Percentiles rank a stretch among this genome's conserved stretches.
Evolutionary conservation across 1,284 basidiomycete species (phyloP).

Genomic region (Fistulina hepatica): DNA sequence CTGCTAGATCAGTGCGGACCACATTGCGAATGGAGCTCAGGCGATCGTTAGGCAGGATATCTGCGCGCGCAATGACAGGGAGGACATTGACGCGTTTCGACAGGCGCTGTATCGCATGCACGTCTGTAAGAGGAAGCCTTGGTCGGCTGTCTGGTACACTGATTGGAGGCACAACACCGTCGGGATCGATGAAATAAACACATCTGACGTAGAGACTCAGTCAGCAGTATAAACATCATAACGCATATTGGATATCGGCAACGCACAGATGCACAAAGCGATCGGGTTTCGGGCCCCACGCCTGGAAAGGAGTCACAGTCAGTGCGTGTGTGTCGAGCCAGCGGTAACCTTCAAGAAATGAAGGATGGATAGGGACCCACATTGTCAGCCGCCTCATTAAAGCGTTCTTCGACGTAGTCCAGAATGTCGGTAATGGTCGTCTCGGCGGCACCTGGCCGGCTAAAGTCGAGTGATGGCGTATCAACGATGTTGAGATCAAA

Average conservation of each 20-base stretch:
- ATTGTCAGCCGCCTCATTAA: constrained; percentile 57
- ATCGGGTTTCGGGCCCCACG: constrained; percentile 39
- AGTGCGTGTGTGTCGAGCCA: constrained; percentile 12
- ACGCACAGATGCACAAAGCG: constrained; percentile 73
- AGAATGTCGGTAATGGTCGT: constrained; percentile 50
- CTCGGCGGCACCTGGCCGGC: constrained; percentile 47
- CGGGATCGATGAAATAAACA: constrained; percentile 72
- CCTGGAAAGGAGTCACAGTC: constrained; percentile 18
- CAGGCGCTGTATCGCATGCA: constrained; percentile 81
- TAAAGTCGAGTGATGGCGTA: constrained; percentile 64
- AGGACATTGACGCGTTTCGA: constrained; percentile 91
- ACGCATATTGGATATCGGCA: no score
- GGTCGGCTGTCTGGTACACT: constrained; percentile 51
- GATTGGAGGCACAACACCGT: constrained; percentile 57
- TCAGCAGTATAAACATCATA: no score
- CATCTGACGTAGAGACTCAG: constrained; percentile 43
- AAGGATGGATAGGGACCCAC: constrained; percentile 35
- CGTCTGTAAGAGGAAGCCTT: constrained; percentile 65
- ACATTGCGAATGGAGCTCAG: constrained; percentile 66
- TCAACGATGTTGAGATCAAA: constrained; percentile 61
- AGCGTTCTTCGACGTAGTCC: constrained; percentile 52
- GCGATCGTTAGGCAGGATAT: constrained; percentile 84
- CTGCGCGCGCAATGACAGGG: constrained; percentile 87
- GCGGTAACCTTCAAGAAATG: constrained; percentile 14
- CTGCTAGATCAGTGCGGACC: constrained; percentile 64